phyloP scores from a whole-genome alignment of 495 filamentous ascomycete species.

The Tuber melanosporum region DNA sequence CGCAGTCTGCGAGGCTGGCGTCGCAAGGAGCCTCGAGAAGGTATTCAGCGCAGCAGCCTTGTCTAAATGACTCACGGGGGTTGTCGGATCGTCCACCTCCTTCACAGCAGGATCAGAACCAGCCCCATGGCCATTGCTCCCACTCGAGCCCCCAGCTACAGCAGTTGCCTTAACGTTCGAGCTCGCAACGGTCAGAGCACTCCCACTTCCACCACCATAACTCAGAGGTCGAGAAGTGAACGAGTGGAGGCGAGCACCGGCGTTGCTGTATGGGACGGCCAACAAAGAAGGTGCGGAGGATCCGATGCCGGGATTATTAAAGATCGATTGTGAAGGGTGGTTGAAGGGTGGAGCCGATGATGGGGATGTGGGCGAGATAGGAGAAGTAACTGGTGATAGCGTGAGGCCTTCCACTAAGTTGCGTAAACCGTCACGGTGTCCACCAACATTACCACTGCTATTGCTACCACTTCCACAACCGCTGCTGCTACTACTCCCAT shows the following conservation, averaged over 20 bases:
- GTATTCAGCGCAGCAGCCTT: conserved; percentile 38
- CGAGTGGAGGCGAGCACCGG: conserved; percentile 26
- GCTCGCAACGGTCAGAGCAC: conserved; percentile 7
- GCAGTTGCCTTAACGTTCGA: background rate
- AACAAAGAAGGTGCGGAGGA: background rate
- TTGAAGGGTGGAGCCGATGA: conserved; percentile 15
- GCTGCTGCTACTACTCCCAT: background rate
- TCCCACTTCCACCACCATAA: conserved; percentile 25
- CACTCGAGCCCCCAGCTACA: conserved; percentile 9
- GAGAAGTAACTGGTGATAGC: conserved; percentile 29
- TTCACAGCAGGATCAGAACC: conserved; percentile 41
- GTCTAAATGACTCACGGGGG: conserved; percentile 33
- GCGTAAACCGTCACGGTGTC: conserved; percentile 18
- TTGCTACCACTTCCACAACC: background rate
- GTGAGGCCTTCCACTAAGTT: conserved; percentile 29
- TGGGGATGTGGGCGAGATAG: conserved; percentile 17
- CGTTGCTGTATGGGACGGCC: conserved; percentile 6
- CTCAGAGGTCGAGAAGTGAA: conserved; percentile 27
- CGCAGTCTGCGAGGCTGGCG: conserved; percentile 38
- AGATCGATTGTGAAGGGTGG: conserved; percentile 25
- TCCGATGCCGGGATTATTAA: conserved; percentile 31
- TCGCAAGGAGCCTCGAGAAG: conserved; percentile 43
- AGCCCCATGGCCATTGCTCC: background rate
- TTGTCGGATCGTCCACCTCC: conserved; percentile 46
- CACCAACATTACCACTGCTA: background rate